Percentiles rank a stretch among this genome's conserved stretches.
Evolutionary conservation across 2,329 filamentous ascomycete species (phyloP).

Genomic region (Penicillium sp.): DNA sequence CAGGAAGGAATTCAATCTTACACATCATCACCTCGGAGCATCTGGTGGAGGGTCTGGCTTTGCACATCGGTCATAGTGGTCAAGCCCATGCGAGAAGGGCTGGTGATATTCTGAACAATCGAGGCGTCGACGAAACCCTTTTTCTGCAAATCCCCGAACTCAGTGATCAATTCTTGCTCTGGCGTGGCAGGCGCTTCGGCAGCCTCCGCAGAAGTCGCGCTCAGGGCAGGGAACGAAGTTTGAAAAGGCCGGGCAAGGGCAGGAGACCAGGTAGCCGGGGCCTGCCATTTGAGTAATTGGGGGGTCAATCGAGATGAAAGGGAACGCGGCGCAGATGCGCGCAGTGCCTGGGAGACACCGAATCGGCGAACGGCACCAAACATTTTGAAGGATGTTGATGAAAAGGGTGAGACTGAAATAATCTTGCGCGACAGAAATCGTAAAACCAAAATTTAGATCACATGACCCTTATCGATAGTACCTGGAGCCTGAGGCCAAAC

Average conservation of each 20-base stretch:
- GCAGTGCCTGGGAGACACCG: constrained; percentile 37
- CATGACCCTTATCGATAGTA: constrained; percentile 24
- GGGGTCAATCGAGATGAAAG: constrained; percentile 27
- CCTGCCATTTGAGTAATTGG: constrained; percentile 29
- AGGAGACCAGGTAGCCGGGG: constrained; percentile 19
- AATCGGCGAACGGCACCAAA: constrained; percentile 41
- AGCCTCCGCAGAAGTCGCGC: constrained; percentile 26
- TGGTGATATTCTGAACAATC: constrained; percentile 66
- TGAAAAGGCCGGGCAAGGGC: constrained; percentile 29
- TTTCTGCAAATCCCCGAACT: constrained; percentile 40
- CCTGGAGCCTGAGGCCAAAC: not conserved
- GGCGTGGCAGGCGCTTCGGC: constrained; percentile 13
- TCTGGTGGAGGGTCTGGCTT: constrained; percentile 74
- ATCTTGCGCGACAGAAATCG: constrained; percentile 13
- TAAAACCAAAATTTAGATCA: constrained; percentile 25
- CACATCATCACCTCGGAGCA: constrained; percentile 78
- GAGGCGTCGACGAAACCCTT: constrained; percentile 56
- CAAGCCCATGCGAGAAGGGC: constrained; percentile 64
- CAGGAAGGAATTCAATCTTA: constrained; percentile 49
- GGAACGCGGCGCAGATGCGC: constrained; percentile 32
- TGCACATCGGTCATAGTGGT: constrained; percentile 92
- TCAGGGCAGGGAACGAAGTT: constrained; percentile 27
- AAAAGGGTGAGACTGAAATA: constrained; percentile 7
- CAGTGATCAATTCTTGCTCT: constrained; percentile 28
- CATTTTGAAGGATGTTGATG: constrained; percentile 30